Evolutionary conservation across 345 rosid genomes (phyloP).

Genomic region (Reutealis trisperma): DNA sequence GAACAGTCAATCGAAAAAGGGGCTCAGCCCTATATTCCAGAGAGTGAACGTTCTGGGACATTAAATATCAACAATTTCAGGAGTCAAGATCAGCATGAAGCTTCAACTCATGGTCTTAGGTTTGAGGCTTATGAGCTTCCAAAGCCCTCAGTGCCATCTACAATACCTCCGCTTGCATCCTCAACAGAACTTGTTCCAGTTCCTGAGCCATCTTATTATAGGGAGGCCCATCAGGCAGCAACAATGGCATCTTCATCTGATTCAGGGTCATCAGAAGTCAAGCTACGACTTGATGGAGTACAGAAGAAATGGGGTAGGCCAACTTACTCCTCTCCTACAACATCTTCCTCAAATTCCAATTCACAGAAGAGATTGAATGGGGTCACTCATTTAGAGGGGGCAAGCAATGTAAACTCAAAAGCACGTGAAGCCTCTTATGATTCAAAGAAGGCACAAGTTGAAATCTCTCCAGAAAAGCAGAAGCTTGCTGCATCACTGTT

Average conservation of each 20-base stretch:
- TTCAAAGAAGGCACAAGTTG: constrained; percentile 61
- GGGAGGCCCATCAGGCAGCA: constrained; percentile 51
- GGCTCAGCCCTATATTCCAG: constrained; percentile 79
- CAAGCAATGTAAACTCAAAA: constrained; percentile 47
- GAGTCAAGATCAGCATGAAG: constrained; percentile 64
- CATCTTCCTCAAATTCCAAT: constrained; percentile 52
- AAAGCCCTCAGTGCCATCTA: constrained; percentile 51
- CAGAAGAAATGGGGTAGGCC: constrained; percentile 95
- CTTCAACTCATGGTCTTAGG: constrained; percentile 69
- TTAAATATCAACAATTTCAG: constrained; percentile 49
- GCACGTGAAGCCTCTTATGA: constrained; percentile 50
- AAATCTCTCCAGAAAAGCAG: constrained; percentile 81
- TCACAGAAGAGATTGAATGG: constrained; percentile 57
- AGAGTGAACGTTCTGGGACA: constrained; percentile 66
- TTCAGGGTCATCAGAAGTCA: constrained; percentile 60
- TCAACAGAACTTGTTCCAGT: constrained; percentile 73
- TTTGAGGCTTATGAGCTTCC: constrained; percentile 98
- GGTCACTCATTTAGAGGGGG: constrained; percentile 39
- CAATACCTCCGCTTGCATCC: constrained; percentile 41
- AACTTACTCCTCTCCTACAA: constrained; percentile 48
- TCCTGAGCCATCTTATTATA: constrained; percentile 61
- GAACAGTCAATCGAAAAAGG: constrained; percentile 76
- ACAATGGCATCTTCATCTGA: constrained; percentile 48
- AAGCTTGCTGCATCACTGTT: constrained; percentile 97
- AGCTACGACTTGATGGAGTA: constrained; percentile 91